Evolutionary conservation across 148 eudicot species (phyloP).

Genomic region (Chenopodium quinoa): DNA sequence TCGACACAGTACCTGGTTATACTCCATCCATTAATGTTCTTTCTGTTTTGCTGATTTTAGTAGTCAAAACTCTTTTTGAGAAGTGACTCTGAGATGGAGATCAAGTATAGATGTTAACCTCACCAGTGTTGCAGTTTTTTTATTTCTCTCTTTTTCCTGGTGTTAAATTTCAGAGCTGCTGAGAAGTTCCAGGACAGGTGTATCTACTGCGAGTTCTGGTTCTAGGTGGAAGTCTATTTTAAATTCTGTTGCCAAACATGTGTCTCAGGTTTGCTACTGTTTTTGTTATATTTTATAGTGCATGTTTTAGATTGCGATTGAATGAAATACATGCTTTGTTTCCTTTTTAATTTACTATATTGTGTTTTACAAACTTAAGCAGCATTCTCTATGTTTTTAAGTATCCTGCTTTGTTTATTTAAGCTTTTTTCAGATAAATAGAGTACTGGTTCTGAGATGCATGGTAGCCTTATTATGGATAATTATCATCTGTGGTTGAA

Average conservation of each 20-base stretch:
- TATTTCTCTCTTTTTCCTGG: background rate
- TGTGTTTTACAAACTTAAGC: background rate
- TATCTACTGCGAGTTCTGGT: slow-evolving; percentile 41
- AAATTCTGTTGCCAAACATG: slow-evolving; percentile 83
- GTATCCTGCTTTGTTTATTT: background rate
- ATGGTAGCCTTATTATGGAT: background rate
- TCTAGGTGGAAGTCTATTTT: slow-evolving; percentile 77
- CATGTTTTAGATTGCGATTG: background rate
- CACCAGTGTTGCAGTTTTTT: background rate
- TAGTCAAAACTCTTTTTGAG: background rate
- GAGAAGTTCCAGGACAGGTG: slow-evolving; percentile 38
- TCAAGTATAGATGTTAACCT: background rate
- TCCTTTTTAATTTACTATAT: background rate
- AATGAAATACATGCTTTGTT: too few species aligned
- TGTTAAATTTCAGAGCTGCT: slow-evolving; percentile 46
- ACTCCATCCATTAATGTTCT: background rate
- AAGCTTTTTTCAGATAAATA: background rate
- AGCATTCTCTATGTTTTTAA: background rate
- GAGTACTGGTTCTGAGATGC: background rate
- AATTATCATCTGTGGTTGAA: background rate
- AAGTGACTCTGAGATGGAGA: background rate
- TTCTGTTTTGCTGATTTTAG: background rate
- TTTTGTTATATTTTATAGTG: background rate
- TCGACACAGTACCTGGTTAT: background rate
- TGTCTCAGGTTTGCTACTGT: slow-evolving; percentile 66